Conservation (phyloP, 164 flowering plant genomes). For the Liriodendron chinense region DNA sequence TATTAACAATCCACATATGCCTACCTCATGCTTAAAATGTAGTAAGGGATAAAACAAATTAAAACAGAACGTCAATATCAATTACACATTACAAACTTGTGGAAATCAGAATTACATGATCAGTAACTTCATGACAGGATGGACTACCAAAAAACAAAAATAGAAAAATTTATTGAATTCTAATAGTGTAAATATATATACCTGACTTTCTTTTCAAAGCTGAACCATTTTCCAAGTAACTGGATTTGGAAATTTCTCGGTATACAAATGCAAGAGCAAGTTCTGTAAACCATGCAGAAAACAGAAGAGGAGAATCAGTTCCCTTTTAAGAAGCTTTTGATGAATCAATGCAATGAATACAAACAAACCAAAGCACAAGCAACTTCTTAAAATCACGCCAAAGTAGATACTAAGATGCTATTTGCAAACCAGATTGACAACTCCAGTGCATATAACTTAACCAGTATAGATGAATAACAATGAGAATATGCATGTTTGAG, state of each 20-base stretch:
- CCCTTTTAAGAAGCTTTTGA: too few species aligned
- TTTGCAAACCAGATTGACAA: too few species aligned
- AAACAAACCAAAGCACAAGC: background rate
- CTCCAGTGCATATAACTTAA: too few species aligned
- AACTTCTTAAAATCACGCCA: background rate
- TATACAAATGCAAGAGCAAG: conserved; percentile 78
- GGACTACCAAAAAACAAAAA: background rate
- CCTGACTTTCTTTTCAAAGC: conserved; percentile 82
- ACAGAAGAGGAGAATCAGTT: background rate
- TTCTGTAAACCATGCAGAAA: conserved; percentile 43
- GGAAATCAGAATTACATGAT: background rate
- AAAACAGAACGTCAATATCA: background rate
- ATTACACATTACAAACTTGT: background rate
- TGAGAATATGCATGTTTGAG: too few species aligned
- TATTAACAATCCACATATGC: background rate
- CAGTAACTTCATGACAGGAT: background rate
- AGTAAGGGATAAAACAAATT: background rate
- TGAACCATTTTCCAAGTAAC: conserved; percentile 28
- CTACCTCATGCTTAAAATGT: background rate
- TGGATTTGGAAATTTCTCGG: conserved; percentile 54
- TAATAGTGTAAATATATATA: conserved; percentile 11
- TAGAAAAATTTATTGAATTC: background rate
- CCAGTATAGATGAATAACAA: too few species aligned
- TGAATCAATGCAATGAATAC: background rate
- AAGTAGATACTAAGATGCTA: background rate